phyloP scores from a whole-genome alignment of 768 basidiomycete genomes.

The Leccinum obscurum region DNA sequence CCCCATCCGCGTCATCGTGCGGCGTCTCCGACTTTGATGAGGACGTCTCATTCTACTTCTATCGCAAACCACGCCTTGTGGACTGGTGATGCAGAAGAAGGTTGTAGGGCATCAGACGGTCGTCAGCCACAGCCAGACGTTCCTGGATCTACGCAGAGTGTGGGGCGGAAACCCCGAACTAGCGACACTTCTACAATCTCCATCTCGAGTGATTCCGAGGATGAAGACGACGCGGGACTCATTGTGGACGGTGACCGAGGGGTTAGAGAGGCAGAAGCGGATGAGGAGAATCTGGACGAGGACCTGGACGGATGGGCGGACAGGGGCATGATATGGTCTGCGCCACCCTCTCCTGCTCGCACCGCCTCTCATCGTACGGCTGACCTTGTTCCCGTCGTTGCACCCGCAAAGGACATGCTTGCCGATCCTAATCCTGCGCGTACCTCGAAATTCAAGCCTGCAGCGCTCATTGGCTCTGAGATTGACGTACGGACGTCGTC shows the following conservation, averaged over 20 bases:
- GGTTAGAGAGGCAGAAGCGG: neutral
- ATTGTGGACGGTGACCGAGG: neutral
- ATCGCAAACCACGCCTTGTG: neutral
- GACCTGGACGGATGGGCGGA: conserved; percentile 13
- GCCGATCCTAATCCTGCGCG: too few relatives aligned
- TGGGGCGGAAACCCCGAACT: conserved; percentile 3
- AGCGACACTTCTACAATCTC: conserved; percentile 22
- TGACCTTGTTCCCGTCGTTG: too few relatives aligned
- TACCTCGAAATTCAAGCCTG: too few relatives aligned
- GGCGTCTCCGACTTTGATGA: conserved; percentile 15
- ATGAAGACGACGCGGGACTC: conserved; percentile 3
- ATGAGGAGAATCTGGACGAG: conserved; percentile 1
- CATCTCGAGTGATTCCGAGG: conserved; percentile 31
- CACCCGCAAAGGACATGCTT: too few relatives aligned
- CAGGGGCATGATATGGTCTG: too few relatives aligned
- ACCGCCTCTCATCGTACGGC: too few relatives aligned
- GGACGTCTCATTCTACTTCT: neutral
- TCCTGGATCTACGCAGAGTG: neutral
- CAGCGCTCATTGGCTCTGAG: too few relatives aligned
- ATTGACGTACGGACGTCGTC: neutral
- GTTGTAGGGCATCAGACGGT: neutral
- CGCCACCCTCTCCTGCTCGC: too few relatives aligned
- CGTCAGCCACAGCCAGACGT: neutral
- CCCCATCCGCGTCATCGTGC: neutral
- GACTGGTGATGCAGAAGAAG: neutral